These are phyloP conservation scores for Solanum clarkiae DNA, from an alignment of 257 asterid species.

Conservation along the genomic window DNA sequence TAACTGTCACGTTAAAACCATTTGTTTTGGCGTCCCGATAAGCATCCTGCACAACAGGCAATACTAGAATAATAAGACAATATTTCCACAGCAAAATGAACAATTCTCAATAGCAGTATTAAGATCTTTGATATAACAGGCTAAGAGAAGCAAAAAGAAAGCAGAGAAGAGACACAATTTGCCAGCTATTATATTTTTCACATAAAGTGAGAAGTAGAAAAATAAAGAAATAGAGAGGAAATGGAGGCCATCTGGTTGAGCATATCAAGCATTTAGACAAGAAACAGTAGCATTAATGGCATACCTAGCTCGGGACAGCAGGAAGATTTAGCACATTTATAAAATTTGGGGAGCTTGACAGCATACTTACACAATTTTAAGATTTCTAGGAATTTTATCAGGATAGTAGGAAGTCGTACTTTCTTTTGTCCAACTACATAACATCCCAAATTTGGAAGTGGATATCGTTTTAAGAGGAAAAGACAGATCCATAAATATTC, in stretches of 20 bases:
- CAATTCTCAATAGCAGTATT: not conserved
- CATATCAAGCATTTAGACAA: not conserved
- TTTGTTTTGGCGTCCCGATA: conserved; percentile 78
- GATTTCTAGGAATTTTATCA: not conserved
- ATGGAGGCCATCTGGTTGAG: not conserved
- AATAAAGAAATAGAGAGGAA: not conserved
- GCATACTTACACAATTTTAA: not conserved
- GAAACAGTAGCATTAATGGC: not conserved
- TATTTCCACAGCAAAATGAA: not conserved
- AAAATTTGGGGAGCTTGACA: not conserved
- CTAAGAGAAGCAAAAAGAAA: not conserved
- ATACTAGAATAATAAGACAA: not conserved
- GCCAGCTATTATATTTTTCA: not conserved
- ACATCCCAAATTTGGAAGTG: not conserved
- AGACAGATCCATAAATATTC: not conserved
- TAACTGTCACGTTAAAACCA: conserved; percentile 82
- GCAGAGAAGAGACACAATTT: not conserved
- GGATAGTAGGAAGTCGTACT: not conserved
- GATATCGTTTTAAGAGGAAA: not conserved
- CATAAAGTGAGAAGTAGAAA: not conserved
- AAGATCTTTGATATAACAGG: not conserved
- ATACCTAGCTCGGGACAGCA: not conserved
- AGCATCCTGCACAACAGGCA: conserved; percentile 52
- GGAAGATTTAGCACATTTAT: not conserved
- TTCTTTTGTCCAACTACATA: not conserved